phyloP scores from a whole-genome alignment of 306 rosid genomes.

The Styphnolobium japonicum region DNA sequence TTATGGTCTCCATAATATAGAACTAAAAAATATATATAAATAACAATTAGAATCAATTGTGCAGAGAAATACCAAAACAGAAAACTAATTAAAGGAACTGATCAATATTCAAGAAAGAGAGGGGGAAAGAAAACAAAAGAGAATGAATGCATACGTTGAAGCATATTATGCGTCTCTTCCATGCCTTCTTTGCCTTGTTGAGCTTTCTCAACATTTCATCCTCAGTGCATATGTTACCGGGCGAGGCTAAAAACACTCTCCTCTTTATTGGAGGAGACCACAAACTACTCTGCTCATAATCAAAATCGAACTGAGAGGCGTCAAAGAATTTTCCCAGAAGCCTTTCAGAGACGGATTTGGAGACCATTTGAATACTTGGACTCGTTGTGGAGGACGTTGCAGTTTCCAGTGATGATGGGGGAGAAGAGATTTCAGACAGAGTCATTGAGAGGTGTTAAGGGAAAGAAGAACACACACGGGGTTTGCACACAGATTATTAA shows the following conservation, averaged over 20 bases:
- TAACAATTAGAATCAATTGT: not conserved
- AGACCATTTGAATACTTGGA: constrained; percentile 44
- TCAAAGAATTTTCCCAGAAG: constrained; percentile 65
- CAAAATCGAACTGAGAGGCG: constrained; percentile 52
- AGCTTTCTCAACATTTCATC: constrained; percentile 34
- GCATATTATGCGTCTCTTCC: constrained; percentile 37
- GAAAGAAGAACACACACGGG: not conserved
- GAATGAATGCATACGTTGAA: constrained; percentile 26
- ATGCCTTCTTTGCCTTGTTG: constrained; percentile 29
- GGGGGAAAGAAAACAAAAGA: too few species aligned
- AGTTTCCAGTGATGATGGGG: constrained; percentile 2
- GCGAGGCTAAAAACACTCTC: constrained; percentile 41
- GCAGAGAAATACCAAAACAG: not conserved
- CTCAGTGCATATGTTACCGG: constrained; percentile 25
- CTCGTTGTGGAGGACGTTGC: not conserved
- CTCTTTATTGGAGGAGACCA: constrained; percentile 62
- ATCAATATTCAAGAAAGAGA: too few species aligned
- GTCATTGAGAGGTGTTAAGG: constrained; percentile 16
- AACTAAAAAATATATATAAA: not conserved
- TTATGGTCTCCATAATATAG: not conserved
- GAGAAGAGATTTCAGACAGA: constrained; percentile 2
- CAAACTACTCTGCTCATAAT: constrained; percentile 52
- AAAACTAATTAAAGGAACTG: not conserved
- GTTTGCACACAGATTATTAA: not conserved
- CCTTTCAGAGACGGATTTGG: constrained; percentile 58